phyloP scores from a whole-genome alignment of 2,329 filamentous ascomycete species.

The Sporothrix dimorphospora region DNA sequence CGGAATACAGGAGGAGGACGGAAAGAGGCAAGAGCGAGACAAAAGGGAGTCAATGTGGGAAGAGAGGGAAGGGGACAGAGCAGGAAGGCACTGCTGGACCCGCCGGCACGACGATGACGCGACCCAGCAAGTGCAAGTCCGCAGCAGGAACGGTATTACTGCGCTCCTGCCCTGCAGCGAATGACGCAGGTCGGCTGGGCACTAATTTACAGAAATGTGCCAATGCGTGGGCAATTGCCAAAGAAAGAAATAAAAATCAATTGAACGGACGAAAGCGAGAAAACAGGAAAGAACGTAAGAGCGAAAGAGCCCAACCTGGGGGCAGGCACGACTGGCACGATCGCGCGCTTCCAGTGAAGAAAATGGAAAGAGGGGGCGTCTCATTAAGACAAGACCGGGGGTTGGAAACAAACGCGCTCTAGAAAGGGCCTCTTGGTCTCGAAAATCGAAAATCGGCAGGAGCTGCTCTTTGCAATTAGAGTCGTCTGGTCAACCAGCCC shows the following conservation, averaged over 20 bases:
- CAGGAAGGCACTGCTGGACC: conserved; percentile 24
- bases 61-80: not conserved
- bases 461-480: conserved; percentile 18
- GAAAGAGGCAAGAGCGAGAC: conserved; percentile 10
- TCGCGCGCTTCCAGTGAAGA: conserved; percentile 18
- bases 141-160: not conserved
- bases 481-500: conserved; percentile 33
- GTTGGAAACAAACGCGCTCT: conserved; percentile 33
- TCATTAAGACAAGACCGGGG: conserved; percentile 27
- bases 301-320: not conserved
- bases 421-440: not conserved
- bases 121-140: conserved; percentile 20
- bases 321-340: not conserved
- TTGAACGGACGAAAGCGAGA: not conserved
- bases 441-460: not conserved
- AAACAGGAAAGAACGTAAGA: not conserved
- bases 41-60: not conserved
- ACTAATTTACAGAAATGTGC: conserved; percentile 10
- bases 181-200: not conserved
- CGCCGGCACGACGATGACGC: conserved; percentile 28
- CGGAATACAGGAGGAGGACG: not conserved
- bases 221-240: conserved; percentile 7
- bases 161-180: conserved; percentile 17
- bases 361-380: conserved; percentile 16
- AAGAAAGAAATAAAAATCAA: not conserved